Base-by-base conservation (phyloP, 129 eudicot species). In the Artemisia annua region DNA sequence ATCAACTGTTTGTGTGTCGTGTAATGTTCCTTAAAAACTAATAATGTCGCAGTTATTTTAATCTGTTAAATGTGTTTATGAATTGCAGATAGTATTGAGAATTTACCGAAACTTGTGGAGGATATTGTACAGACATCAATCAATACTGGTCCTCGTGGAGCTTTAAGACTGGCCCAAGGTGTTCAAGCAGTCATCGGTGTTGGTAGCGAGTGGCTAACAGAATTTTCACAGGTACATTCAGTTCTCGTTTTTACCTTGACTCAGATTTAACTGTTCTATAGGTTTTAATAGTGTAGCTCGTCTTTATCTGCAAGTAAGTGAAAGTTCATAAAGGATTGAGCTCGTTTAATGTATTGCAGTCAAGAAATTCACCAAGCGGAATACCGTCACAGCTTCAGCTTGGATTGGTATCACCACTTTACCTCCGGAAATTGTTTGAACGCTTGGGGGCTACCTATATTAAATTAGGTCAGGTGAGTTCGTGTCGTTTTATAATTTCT, bases 111-210 rank as follows among this genome's bases (percentile, higher is more conserved):
- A 67, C 98, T 93, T 74, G 87, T 93, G 70, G 97, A 93, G 80
- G 98, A 93, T 80, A 90, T 90, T 24, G 77, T 94, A 66, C 97
- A 86, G 80, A 94, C 96, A 32, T 94, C 98, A 48, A 76, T 94
- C 19, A 88, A 78, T 61, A 94, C 98, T 0, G 98, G 98, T 76
- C 98, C 98, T 44, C 97, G 98, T 79, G 98, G 98, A 35, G 89
- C 98, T 22, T 66, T 94, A 24, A 84, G 98, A 65, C 83, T 94
- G 54, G 96, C 89, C 80, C 98, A 94, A 83, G 98, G 98, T 24
- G 80, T 94, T 81, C 98, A 94, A 90, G 98, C 97, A 70, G 91
- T 94, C 55, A 70, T 90, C 15, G 98, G 98, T 49, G 98, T 94
- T 11, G 96, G 98, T 48, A 80, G 96, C 53, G 98, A 94, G 92